Evolutionary conservation across 768 basidiomycete genomes (phyloP).

Genomic region (Termitomyces sp.): DNA sequence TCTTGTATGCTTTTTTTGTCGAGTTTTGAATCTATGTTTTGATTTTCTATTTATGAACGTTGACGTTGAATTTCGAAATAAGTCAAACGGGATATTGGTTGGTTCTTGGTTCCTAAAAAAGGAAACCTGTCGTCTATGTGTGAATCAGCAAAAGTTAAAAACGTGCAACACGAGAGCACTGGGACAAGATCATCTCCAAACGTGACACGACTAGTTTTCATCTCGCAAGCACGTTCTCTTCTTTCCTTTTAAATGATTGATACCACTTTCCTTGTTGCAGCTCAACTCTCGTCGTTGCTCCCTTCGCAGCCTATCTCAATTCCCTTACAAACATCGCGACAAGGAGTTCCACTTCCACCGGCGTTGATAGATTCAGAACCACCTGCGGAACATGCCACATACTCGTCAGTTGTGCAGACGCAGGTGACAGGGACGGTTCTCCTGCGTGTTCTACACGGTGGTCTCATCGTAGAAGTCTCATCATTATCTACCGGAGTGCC

Average conservation of each 20-base stretch:
- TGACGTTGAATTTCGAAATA: background rate
- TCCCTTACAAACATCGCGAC: slow-evolving; percentile 54
- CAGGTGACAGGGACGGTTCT: slow-evolving; percentile 60
- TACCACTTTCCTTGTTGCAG: slow-evolving; percentile 42
- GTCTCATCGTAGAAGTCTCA: slow-evolving; percentile 67
- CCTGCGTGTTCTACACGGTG: slow-evolving; percentile 68
- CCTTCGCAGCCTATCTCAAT: slow-evolving; percentile 45
- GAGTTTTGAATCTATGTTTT: background rate
- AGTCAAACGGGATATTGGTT: too few relatives aligned
- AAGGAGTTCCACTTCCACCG: slow-evolving; percentile 43
- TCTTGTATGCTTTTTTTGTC: background rate
- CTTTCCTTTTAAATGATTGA: slow-evolving; percentile 20
- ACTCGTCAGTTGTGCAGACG: slow-evolving; percentile 52
- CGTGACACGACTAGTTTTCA: background rate
- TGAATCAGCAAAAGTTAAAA: background rate
- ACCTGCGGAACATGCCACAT: slow-evolving; percentile 69
- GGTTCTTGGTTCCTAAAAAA: slow-evolving; percentile 5
- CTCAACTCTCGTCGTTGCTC: slow-evolving; percentile 62
- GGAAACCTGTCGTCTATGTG: slow-evolving; percentile 8
- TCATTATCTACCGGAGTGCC: slow-evolving; percentile 62
- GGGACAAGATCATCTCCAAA: background rate
- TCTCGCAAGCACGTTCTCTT: background rate
- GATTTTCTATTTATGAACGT: background rate
- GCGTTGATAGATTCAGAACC: slow-evolving; percentile 35
- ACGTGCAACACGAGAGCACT: background rate